Base-by-base conservation (phyloP, 2,329 filamentous ascomycete species). In the Colletotrichum lindemuthianum region DNA sequence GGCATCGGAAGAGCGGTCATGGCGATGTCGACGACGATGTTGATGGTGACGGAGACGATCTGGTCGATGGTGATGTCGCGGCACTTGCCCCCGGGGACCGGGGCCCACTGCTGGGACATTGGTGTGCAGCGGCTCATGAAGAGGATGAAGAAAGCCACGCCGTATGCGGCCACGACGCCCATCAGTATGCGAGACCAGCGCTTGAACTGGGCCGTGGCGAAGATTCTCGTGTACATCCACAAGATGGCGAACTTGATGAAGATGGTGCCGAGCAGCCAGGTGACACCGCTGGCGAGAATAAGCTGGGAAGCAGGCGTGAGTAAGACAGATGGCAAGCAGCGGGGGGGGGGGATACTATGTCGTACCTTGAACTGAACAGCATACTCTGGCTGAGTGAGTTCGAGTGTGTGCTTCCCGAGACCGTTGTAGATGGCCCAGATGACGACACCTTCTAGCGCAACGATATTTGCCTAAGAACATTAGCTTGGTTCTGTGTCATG, bases 1-100 rank as follows among this genome's bases (percentile, higher is more conserved):
- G 78, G 74, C 39, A 78, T 73, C 3, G 80, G 80, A 9, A 82
- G 74, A 41, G 75, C 73, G 16, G 81, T 70, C 24, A 82, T 71
- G 52, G 77, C 74, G 60, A 73, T 2, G 55, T 76, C 73, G n/a
- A 75, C 41, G 37, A 71, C 6, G 12, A 74, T 50, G 55, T 75
- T 75, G 15, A 71, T 60, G 5, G 61, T 64, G 15, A 73, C 60
- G 9, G 71, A 70, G 44, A 70, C 59, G 53, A 68, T 66, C 49
- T 74, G 70, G 11, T 63, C 50, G 48, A 67, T 63, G 10, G 65
- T 43, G 44, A 69, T 63, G 40, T 70, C 63, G n/a, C 82, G 75
- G 64, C 81, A 84, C 61, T 72, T 72, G 12, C 79, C 79, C 0
- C 67, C 68, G 2, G 73, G 70, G 8, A 67, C 61, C 3, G 71